phyloP scores from a whole-genome alignment of 2,329 filamentous ascomycete species.

The Cercospora berteroae region DNA sequence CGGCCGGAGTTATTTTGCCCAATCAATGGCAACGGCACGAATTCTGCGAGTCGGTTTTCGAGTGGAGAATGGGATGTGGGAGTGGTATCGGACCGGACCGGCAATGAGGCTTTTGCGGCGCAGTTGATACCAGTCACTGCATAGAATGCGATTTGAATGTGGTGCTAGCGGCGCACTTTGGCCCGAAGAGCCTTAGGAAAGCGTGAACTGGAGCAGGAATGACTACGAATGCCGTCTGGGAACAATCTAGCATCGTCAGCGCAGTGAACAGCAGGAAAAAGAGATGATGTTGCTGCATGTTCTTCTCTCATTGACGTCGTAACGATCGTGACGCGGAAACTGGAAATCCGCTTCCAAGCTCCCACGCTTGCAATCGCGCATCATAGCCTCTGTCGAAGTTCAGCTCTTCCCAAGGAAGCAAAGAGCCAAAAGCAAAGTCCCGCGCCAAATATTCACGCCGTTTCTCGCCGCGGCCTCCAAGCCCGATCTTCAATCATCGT shows the following conservation, averaged over 20 bases:
- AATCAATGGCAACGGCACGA: too few species aligned
- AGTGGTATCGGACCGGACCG: too few species aligned
- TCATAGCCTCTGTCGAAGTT: background rate
- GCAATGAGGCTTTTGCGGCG: too few species aligned
- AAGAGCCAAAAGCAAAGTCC: background rate
- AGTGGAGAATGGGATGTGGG: too few species aligned
- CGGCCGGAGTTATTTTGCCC: too few species aligned
- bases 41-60: too few species aligned
- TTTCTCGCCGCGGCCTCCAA: background rate
- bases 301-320: background rate
- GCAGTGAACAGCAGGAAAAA: background rate
- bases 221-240: too few species aligned
- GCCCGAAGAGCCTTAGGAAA: too few species aligned
- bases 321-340: background rate
- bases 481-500: conserved; percentile 15
- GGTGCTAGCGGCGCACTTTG: too few species aligned
- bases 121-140: too few species aligned
- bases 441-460: background rate
- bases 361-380: background rate
- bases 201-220: too few species aligned
- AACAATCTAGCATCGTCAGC: background rate
- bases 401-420: background rate
- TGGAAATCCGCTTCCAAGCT: background rate
- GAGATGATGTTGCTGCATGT: background rate
- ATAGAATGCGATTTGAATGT: too few species aligned